A percentile compares a stretch with the other conserved stretches of the same genome.
Conservation (phyloP, 208 protist genomes). For the Leishmania mexicana region DNA sequence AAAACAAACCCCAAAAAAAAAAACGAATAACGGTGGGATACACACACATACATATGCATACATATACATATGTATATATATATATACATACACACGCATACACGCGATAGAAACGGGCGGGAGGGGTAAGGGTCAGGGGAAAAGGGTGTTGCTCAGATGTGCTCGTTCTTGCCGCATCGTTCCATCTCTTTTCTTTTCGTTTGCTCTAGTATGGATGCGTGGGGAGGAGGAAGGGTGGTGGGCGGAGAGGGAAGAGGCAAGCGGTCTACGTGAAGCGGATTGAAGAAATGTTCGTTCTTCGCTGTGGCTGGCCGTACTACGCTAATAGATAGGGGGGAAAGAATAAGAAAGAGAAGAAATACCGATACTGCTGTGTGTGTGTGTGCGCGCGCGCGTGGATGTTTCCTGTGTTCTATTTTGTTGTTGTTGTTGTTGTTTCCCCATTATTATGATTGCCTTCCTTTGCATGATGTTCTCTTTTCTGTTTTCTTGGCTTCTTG, state of each 20-base stretch:
- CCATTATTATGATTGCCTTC: background rate
- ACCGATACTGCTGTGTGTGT: background rate
- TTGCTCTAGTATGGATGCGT: background rate
- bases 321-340: background rate
- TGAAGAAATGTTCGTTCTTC: background rate
- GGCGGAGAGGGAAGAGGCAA: background rate
- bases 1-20: background rate
- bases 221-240: background rate
- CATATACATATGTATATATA: background rate
- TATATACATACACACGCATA: background rate
- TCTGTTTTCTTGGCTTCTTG: background rate
- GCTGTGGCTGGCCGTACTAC: background rate
- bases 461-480: background rate
- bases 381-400: background rate
- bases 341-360: background rate
- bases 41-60: background rate
- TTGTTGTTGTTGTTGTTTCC: background rate
- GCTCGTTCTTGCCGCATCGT: background rate
- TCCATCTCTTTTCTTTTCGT: background rate
- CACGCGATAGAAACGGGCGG: background rate
- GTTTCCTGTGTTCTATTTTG: background rate
- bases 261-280: background rate
- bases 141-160: too few species aligned
- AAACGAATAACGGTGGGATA: background rate
- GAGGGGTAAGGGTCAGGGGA: background rate